phyloP scores from a whole-genome alignment of 2,329 filamentous ascomycete species.

The Fusarium sp. region DNA sequence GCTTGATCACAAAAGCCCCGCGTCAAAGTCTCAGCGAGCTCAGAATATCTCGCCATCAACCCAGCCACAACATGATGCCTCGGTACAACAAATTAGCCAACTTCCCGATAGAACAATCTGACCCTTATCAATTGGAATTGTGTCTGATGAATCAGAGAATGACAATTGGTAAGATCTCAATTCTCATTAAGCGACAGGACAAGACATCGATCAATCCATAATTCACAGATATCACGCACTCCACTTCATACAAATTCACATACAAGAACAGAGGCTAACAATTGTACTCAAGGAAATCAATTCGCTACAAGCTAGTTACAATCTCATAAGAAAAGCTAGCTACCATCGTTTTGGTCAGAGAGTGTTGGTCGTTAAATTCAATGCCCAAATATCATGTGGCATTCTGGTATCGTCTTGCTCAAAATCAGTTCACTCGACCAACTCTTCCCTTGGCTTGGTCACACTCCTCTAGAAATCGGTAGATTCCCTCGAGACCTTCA shows the following conservation, averaged over 20 bases:
- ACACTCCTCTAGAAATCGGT: conserved; percentile 72
- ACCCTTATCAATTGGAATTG: not conserved
- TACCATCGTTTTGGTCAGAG: conserved; percentile 42
- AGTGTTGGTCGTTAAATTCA: conserved; percentile 47
- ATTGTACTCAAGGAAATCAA: conserved; percentile 43
- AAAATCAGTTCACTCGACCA: conserved; percentile 46
- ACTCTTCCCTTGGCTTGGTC: conserved; percentile 60
- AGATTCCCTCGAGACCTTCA: conserved; percentile 71
- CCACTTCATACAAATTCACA: not conserved
- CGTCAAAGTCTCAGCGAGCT: conserved; percentile 1
- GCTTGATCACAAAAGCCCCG: conserved; percentile 27
- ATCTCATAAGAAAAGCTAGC: conserved; percentile 33
- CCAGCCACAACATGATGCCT: conserved; percentile 31
- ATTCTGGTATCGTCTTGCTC: conserved; percentile 42
- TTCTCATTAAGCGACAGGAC: not conserved
- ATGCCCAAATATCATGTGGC: conserved; percentile 27
- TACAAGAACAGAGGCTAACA: conserved; percentile 1
- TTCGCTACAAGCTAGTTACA: conserved; percentile 40
- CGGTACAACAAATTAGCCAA: conserved; percentile 25
- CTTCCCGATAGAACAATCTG: conserved; percentile 27
- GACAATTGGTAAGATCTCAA: not conserved
- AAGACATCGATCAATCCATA: not conserved
- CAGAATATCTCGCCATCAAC: conserved; percentile 11
- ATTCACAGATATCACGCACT: conserved; percentile 2
- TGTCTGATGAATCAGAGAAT: not conserved